Evolutionary conservation across 2,329 filamentous ascomycete species (phyloP).

Genomic region (Talaromyces rugulosus): DNA sequence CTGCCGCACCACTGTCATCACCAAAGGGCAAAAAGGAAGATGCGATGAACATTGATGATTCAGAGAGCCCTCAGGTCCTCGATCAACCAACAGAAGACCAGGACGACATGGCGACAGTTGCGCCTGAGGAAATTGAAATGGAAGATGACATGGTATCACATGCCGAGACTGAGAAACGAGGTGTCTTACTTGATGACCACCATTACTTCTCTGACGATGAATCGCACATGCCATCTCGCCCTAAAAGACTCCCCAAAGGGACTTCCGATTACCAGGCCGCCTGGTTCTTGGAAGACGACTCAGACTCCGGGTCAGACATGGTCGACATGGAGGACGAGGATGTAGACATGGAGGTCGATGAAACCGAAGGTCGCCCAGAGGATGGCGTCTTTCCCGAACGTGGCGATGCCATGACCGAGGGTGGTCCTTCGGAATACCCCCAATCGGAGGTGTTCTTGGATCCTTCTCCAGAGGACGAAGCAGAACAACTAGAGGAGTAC

Average conservation of each 20-base stretch:
- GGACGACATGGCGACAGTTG: conserved; percentile 77
- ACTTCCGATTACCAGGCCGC: conserved; percentile 93
- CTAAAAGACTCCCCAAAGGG: conserved; percentile 78
- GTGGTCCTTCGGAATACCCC: conserved; percentile 80
- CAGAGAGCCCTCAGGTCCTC: conserved; percentile 47
- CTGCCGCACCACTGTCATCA: conserved; percentile 64
- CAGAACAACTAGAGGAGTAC: conserved; percentile 75
- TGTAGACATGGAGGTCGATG: conserved; percentile 47
- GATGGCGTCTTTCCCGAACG: conserved; percentile 66
- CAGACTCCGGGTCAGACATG: conserved; percentile 79
- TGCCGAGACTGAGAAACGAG: conserved; percentile 63
- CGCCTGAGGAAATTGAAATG: conserved; percentile 82
- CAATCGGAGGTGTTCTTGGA: conserved; percentile 90
- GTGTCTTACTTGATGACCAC: conserved; percentile 90
- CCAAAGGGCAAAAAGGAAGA: conserved; percentile 53
- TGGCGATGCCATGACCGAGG: conserved; percentile 64
- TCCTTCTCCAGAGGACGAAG: conserved; percentile 75
- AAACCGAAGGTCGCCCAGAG: conserved; percentile 63
- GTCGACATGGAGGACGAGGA: conserved; percentile 67
- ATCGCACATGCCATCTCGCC: conserved; percentile 52
- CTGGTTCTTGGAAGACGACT: conserved; percentile 83
- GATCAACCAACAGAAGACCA: conserved; percentile 72
- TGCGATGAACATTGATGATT: conserved; percentile 66
- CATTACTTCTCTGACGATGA: conserved; percentile 97
- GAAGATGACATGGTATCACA: conserved; percentile 55